A percentile compares a stretch with the other conserved stretches of the same genome.
phyloP scores from a whole-genome alignment of 2,329 filamentous ascomycete species.

The Arthrobotrys conoides region DNA sequence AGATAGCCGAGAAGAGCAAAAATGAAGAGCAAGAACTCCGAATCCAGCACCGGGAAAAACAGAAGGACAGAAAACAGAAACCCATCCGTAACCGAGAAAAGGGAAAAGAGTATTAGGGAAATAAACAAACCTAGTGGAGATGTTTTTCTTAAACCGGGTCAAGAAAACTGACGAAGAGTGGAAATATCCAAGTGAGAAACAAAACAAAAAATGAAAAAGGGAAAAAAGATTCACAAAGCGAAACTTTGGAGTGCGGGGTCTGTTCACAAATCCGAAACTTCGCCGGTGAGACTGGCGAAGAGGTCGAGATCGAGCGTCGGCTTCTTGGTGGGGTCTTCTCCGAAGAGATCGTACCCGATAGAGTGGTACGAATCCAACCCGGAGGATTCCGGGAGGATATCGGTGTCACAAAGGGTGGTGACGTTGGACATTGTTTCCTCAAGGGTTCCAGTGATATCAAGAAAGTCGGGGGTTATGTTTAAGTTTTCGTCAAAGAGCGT shows the following conservation, averaged over 20 bases:
- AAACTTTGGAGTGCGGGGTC: slow-evolving; percentile 8
- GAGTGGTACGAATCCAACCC: slow-evolving; percentile 33
- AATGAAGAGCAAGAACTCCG: slow-evolving; percentile 31
- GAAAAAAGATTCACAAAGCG: neutral
- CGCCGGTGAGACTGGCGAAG: slow-evolving; percentile 32
- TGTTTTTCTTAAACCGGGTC: slow-evolving; percentile 56
- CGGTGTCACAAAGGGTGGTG: slow-evolving; percentile 22
- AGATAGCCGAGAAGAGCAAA: slow-evolving; percentile 59
- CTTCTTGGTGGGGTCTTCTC: slow-evolving; percentile 34
- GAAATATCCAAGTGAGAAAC: slow-evolving; percentile 26
- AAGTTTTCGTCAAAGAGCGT: slow-evolving; percentile 53
- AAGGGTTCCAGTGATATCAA: slow-evolving; percentile 7
- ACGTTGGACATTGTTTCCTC: slow-evolving; percentile 20
- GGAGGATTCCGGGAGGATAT: slow-evolving; percentile 44
- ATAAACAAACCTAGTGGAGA: slow-evolving; percentile 53
- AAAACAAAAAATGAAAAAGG: slow-evolving; percentile 28
- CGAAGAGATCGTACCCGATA: slow-evolving; percentile 51
- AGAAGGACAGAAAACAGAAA: slow-evolving; percentile 14
- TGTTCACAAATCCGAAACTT: slow-evolving; percentile 36
- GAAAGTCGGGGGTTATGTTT: neutral
- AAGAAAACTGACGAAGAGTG: slow-evolving; percentile 60
- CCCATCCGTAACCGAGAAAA: slow-evolving; percentile 31
- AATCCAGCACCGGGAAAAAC: slow-evolving; percentile 36
- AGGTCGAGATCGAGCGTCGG: slow-evolving; percentile 46
- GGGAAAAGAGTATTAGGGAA: slow-evolving; percentile 53